Base-by-base conservation (phyloP, 1,284 basidiomycete species). In the Ceratobasidium sp. region DNA sequence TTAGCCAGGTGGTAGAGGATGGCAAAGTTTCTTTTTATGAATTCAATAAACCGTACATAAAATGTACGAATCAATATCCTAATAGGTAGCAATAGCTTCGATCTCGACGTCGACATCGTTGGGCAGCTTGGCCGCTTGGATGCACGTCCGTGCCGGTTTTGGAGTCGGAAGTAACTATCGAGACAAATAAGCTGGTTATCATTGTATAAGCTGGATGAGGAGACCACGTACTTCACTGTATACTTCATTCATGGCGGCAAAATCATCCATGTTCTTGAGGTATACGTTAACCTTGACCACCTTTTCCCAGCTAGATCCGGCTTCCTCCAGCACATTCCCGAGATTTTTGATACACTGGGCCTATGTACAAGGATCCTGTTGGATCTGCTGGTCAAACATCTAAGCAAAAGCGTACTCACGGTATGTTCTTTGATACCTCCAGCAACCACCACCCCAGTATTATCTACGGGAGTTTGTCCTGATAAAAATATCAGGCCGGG, bases 91-190 rank as follows among this genome's bases (percentile, higher is more conserved):
- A 75, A 92, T 89, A 62, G 86, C 89, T 82, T 93, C 91, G 73
- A 93, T 88, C 82, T 94, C 92, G 60, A 93, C 85, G 74, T 91
- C 85, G 5, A 93, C 92, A 76, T 92, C 91, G 77, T 86, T 85
- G 9, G 92, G 92, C 41, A 94, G 84, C 76, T 87, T 87, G 9
- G 87, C 90, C 23, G 91, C 92, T 82, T 91, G 90, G 76, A 92
- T 90, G 78, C 90, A 92, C 8, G 90, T 92, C 74, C 92, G 84
- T 2, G 92, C 88, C 14, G 92, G 92, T 82, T 93, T 92, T n/a
- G 86, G 86, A 43, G 77, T 82, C 0, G 86, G 86, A 28, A 87
- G 78, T 28, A 87, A 75, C 84, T 86, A 67, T 8, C 52, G 6
- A 8, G 6, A n/a, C 8, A n/a, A n/a, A n/a, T n/a, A n/a, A n/a